Base-by-base conservation (phyloP, 2,329 filamentous ascomycete genomes). In the Colletotrichum sp. region DNA sequence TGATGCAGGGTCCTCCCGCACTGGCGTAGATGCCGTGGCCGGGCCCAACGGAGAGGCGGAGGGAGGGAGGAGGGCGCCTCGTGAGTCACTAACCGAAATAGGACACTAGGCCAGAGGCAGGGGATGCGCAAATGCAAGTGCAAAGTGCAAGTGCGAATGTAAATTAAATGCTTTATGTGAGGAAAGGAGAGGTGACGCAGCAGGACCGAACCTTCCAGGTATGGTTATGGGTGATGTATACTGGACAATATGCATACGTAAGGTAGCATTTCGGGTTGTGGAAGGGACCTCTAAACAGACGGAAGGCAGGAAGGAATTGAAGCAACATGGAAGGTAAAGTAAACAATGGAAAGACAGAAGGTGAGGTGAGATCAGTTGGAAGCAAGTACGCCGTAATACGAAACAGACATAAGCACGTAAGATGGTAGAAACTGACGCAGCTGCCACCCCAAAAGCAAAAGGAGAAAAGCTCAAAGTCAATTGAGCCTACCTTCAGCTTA, bases 1-100 rank as follows among this genome's bases (percentile, higher is more conserved):
- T 58, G 26, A 63, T 63, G 67, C 67, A 70, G 38, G 67, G 67
- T 52, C 67, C 67, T 63, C 67, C 67, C 67, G 67, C 57, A 63
- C 18, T 70, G 67, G 58, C 28, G 52, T 60, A 6, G 66, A 30
- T 43, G 43, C 43, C 26, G 5, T 68, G 48, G 48, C 64, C 64
- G 64, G 64, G 43, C 64, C 64, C 24, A 24, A 68, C 52, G 48
- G 52, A 66, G 36, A 21, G 30, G 26, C 30, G 61, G 18, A 9
- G 34, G 18, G 34, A 36, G 57, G 6, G 9, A 30, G 32, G 30
- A 36, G n/a, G 30, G 28, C 30, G 48, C 66, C 34, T 69, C 57
- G 48, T 43, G 67, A 18, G 55, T 61, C 34, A 60, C 67, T 63
- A 48, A 52, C 67, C 67, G 36, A 63, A 70, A 48, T 48, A 16